Evolutionary conservation across 768 basidiomycete species (phyloP), one percentile per base, ranked within the genome.

Genomic region (Phlegmacium glaucopus): DNA sequence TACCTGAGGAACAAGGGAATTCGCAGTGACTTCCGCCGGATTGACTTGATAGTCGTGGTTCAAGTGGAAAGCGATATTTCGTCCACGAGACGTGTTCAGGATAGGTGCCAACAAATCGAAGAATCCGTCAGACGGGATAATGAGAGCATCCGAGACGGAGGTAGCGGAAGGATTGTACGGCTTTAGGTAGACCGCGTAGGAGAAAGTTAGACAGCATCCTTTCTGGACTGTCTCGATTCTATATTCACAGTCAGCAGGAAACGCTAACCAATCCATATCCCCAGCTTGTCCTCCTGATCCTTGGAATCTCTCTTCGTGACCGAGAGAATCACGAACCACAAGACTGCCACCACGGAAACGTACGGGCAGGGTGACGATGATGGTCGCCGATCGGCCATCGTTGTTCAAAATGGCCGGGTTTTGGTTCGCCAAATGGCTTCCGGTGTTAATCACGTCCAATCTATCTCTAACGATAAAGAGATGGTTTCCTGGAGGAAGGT

Each of bases 241-340:
- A 54, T 83, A 80, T 15, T 88, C 82, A 65, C 86, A 88, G 52
- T 89, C 87, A 4, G 79, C 73, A 42, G 82, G 69, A 68, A 86
- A 85, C 15, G 86, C 88, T 0, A 81, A 75, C 89, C 89, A 91
- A 50, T 91, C 87, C 49, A 90, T 73, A 53, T 85, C 78, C 5
- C 77, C 83, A 27, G 70, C 67, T 57, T 83, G 82, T 30, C 84
- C 79, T 8, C 79, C 82, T 0, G 78, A 68, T 6, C 78, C 82
- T 36, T 72, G 72, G 66, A 83, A 90, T 49, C 68, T 78, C 60
- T 91, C 87, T 45, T 78, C 75, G 6, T 63, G 60, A 0, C 78
- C 80, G 1, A 82, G 78, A 2, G 67, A 53, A 57, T 81, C 76
- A 15, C 76, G 78, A 32, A 90, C 67, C 46, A 83, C 53, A 34